These are phyloP conservation scores for Beauveria sp. DNA, from an alignment of 2,329 filamentous ascomycete genomes.

Conservation along the genomic window DNA sequence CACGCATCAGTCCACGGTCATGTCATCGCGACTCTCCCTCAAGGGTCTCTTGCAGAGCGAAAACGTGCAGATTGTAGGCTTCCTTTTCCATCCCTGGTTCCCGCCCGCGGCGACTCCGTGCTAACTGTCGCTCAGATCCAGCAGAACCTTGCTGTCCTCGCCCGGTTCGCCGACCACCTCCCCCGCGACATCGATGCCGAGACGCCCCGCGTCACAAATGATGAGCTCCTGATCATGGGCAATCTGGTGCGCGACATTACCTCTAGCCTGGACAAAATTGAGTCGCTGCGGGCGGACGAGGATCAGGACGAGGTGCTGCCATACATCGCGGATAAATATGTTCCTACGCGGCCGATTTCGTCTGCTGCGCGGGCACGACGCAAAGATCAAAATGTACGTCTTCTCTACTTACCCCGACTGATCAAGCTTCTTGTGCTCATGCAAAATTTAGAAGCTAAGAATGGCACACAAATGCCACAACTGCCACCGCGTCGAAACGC, in stretches of 20 bases:
- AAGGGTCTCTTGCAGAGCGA: constrained; percentile 4
- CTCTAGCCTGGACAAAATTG: constrained; percentile 6
- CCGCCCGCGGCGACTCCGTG: no score
- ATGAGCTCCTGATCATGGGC: constrained; percentile 6
- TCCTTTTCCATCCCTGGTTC: no score
- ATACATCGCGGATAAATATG: neutral
- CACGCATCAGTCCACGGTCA: neutral
- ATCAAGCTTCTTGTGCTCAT: neutral
- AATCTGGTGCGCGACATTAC: neutral
- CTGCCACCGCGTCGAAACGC: constrained; percentile 5
- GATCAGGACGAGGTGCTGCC: neutral
- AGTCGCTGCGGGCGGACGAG: constrained; percentile 3
- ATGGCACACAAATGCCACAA: constrained; percentile 5
- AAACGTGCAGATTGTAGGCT: constrained; percentile 2
- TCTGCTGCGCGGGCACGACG: neutral
- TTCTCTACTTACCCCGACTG: neutral
- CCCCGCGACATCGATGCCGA: neutral
- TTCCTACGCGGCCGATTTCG: neutral
- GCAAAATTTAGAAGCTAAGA: neutral
- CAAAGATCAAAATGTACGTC: neutral
- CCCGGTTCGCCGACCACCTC: constrained; percentile 4
- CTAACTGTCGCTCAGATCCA: neutral
- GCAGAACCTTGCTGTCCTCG: neutral
- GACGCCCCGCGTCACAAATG: neutral
- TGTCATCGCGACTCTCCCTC: constrained; percentile 2